These are phyloP conservation scores for Cutaneotrichosporon sp. DNA, from an alignment of 1,284 basidiomycete species.

Conservation along the genomic window DNA sequence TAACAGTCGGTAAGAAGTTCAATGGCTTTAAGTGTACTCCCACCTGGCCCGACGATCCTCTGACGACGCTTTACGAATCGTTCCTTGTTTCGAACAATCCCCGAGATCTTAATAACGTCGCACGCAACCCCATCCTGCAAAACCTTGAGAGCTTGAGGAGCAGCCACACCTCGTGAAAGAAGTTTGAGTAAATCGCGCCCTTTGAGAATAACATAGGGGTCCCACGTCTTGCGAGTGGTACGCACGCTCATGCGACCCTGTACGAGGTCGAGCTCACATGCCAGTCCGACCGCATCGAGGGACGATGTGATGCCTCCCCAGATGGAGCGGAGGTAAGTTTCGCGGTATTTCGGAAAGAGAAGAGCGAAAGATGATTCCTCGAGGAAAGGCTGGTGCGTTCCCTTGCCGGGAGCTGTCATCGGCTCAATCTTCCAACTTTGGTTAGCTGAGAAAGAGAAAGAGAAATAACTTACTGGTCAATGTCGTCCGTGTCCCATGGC, in stretches of 20 bases:
- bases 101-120: constrained; percentile 98
- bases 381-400: constrained; percentile 62
- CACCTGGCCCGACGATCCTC: constrained; percentile 94
- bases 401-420: constrained; percentile 68
- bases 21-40: constrained; percentile 97
- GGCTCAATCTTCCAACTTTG: constrained; percentile 81
- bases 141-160: constrained; percentile 78
- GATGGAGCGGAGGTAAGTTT: constrained; percentile 90
- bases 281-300: constrained; percentile 77
- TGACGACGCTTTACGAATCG: constrained; percentile 94
- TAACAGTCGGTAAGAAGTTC: constrained; percentile 96
- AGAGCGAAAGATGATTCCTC: constrained; percentile 98
- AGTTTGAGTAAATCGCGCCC: constrained; percentile 95
- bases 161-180: constrained; percentile 83
- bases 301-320: constrained; percentile 91
- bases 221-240: constrained; percentile 94
- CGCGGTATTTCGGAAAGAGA: constrained; percentile 96
- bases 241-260: constrained; percentile 97
- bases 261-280: constrained; percentile 90
- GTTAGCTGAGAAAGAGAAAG: constrained; percentile 53
- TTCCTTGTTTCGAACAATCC: constrained; percentile 91
- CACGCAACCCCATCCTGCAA: constrained; percentile 87
- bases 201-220: constrained; percentile 95
- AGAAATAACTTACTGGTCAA: constrained; percentile 71
- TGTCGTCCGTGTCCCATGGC: constrained; percentile 98